These are phyloP conservation scores for Sclerotinia spermophila DNA, from an alignment of 2,329 filamentous ascomycete species.

Conservation along the genomic window DNA sequence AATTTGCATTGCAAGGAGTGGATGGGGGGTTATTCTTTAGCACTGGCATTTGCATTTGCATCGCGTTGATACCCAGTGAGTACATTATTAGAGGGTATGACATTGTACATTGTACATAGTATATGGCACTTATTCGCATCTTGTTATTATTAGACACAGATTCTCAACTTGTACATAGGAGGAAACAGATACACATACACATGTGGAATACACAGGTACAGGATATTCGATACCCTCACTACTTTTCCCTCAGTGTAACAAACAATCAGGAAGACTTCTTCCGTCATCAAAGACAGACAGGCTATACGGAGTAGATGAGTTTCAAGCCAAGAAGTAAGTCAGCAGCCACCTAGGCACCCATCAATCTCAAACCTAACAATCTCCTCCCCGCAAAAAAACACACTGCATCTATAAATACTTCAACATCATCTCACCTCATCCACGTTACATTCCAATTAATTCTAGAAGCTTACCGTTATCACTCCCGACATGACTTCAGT, in stretches of 20 bases:
- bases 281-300: too few species aligned
- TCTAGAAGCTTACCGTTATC: not conserved
- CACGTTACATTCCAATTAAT: not conserved
- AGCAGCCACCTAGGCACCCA: constrained; percentile 13
- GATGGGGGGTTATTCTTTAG: not conserved
- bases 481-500: not conserved
- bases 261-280: not conserved
- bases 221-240: not conserved
- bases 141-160: not conserved
- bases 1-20: constrained; percentile 9
- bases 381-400: constrained; percentile 4
- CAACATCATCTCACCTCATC: not conserved
- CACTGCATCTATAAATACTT: constrained; percentile 4
- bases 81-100: not conserved
- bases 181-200: not conserved
- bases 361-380: not conserved
- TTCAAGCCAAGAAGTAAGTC: not conserved
- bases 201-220: not conserved
- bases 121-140: not conserved
- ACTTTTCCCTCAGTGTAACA: too few species aligned
- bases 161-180: not conserved
- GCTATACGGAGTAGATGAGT: not conserved
- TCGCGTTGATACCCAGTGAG: constrained; percentile 4
- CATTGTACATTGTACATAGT: too few species aligned
- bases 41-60: not conserved